Evolutionary conservation across 768 basidiomycete genomes (phyloP).

Genomic region (Lactarius vividus): DNA sequence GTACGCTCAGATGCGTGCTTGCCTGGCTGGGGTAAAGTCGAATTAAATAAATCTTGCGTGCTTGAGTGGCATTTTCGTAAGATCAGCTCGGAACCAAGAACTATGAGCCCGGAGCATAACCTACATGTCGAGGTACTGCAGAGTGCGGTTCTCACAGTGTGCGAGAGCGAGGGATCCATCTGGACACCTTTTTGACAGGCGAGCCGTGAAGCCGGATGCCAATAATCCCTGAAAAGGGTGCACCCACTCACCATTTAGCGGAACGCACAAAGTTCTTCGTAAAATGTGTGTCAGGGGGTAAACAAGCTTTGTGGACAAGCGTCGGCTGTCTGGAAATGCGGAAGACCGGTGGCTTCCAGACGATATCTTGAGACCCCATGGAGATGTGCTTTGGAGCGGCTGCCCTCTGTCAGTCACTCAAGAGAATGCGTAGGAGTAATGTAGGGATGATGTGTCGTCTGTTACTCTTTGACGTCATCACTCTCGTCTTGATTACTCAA

Average conservation of each 20-base stretch:
- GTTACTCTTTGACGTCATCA: constrained; percentile 9
- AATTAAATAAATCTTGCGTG: constrained; percentile 8
- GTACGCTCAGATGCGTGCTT: neutral
- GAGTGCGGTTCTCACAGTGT: constrained; percentile 67
- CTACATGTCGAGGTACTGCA: constrained; percentile 55
- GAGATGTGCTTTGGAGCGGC: neutral
- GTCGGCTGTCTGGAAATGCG: constrained; percentile 17
- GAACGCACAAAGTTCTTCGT: constrained; percentile 27
- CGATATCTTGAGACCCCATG: constrained; percentile 11
- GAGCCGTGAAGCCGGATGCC: constrained; percentile 1
- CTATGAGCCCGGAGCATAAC: constrained; percentile 24
- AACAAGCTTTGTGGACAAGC: neutral
- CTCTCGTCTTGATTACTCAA: neutral
- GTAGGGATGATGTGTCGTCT: neutral
- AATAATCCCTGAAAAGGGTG: neutral
- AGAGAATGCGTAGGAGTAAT: no score
- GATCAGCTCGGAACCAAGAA: neutral
- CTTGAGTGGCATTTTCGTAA: neutral
- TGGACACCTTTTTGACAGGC: constrained; percentile 52
- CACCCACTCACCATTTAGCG: constrained; percentile 24
- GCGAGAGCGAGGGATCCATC: constrained; percentile 69
- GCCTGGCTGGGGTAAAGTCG: constrained; percentile 13
- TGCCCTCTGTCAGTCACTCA: no score
- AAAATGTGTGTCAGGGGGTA: constrained; percentile 18
- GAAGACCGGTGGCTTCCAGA: constrained; percentile 25